These are phyloP conservation scores for Phytopythium cucurbitacearum DNA, from an alignment of 352 stramenopile species.

Conservation along the genomic window DNA sequence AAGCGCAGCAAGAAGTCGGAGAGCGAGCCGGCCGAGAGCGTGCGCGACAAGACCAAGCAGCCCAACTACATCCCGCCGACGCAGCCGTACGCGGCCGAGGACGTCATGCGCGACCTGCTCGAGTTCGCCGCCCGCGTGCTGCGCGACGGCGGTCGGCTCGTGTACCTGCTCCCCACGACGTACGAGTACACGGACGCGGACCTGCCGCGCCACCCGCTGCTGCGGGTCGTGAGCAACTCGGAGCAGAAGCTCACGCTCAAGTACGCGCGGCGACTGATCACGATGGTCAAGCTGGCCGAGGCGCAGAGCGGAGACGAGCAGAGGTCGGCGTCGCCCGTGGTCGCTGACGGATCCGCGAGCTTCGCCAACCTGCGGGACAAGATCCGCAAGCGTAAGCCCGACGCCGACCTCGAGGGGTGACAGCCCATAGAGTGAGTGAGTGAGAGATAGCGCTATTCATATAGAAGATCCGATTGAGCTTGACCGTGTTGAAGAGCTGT, in stretches of 20 bases:
- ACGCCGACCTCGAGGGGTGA: constrained; percentile 18
- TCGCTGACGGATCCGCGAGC: constrained; percentile 33
- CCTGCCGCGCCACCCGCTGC: constrained; percentile 63
- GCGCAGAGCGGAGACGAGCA: background rate
- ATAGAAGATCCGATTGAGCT: too few species aligned
- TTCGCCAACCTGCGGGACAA: constrained; percentile 73
- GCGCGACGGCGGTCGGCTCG: constrained; percentile 68
- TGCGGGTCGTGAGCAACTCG: constrained; percentile 73
- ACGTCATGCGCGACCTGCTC: constrained; percentile 97
- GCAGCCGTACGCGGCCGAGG: constrained; percentile 92
- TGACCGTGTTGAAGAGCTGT: too few species aligned
- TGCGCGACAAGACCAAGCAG: constrained; percentile 73
- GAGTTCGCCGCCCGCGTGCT: constrained; percentile 84
- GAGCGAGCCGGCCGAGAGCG: constrained; percentile 12
- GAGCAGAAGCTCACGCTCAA: constrained; percentile 84
- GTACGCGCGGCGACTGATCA: constrained; percentile 81
- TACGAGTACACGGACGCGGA: constrained; percentile 81
- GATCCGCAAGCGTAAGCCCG: constrained; percentile 66
- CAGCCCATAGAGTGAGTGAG: constrained; percentile 3
- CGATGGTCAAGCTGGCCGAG: constrained; percentile 70
- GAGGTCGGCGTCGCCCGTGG: constrained; percentile 10
- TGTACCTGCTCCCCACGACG: constrained; percentile 84
- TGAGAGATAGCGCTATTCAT: background rate
- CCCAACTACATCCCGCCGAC: constrained; percentile 95
- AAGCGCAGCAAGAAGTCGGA: constrained; percentile 31